Evolutionary conservation across 441 rosid species (phyloP).

Genomic region (Populus hybrid): DNA sequence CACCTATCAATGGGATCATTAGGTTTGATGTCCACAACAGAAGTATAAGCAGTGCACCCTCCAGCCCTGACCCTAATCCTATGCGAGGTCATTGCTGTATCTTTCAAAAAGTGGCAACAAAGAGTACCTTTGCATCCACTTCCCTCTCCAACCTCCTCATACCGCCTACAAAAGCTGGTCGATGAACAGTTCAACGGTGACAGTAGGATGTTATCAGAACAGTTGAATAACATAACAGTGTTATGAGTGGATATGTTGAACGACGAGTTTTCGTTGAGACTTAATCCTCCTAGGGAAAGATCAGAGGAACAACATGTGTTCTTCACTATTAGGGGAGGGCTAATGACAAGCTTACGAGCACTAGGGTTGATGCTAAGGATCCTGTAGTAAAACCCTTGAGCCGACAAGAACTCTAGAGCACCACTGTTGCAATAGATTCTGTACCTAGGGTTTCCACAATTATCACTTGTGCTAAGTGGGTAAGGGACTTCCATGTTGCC

Average conservation of each 20-base stretch:
- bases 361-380: constrained; percentile 41
- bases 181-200: constrained; percentile 56
- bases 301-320: constrained; percentile 47
- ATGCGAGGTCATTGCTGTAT: constrained; percentile 45
- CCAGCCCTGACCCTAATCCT: constrained; percentile 48
- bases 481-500: constrained; percentile 47
- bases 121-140: constrained; percentile 40
- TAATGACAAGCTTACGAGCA: constrained; percentile 36
- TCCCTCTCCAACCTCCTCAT: constrained; percentile 32
- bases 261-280: constrained; percentile 41
- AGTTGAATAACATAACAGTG: constrained; percentile 56
- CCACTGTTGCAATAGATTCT: constrained; percentile 42
- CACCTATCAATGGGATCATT: constrained; percentile 29
- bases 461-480: constrained; percentile 49
- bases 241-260: constrained; percentile 55
- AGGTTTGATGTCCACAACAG: constrained; percentile 34
- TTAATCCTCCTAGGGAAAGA: constrained; percentile 40
- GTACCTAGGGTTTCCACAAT: constrained; percentile 52
- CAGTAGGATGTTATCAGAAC: constrained; percentile 34
- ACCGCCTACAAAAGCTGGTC: constrained; percentile 38
- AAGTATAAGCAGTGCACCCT: constrained; percentile 57
- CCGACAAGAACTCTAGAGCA: constrained; percentile 36
- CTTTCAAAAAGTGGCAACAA: constrained; percentile 62
- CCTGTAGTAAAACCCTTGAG: constrained; percentile 33
- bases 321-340: constrained; percentile 35